These are phyloP conservation scores for Talaromyces sp. DNA, from an alignment of 2,329 filamentous ascomycete genomes.

Conservation along the genomic window DNA sequence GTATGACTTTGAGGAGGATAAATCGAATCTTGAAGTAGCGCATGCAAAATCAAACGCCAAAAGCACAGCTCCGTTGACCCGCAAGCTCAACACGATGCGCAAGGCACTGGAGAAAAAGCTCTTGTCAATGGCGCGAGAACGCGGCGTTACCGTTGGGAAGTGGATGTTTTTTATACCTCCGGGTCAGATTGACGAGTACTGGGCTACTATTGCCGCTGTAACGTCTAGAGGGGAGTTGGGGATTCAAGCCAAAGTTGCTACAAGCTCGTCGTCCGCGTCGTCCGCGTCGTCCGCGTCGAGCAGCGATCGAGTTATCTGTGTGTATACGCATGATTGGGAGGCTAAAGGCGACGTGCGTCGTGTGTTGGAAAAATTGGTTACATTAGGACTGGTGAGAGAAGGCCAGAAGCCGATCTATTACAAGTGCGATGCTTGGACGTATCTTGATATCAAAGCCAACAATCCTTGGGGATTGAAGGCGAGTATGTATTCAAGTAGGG, in stretches of 20 bases:
- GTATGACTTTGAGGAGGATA: constrained; percentile 43
- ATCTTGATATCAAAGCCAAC: constrained; percentile 56
- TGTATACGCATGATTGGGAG: constrained; percentile 73
- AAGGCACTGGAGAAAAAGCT: constrained; percentile 51
- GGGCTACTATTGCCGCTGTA: constrained; percentile 63
- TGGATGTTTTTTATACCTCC: constrained; percentile 30
- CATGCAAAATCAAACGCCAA: constrained; percentile 29
- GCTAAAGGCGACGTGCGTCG: constrained; percentile 65
- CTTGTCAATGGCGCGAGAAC: constrained; percentile 55
- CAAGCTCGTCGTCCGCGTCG: constrained; percentile 24
- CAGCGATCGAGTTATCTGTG: constrained; percentile 14
- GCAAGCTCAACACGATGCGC: constrained; percentile 38
- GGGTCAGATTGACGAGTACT: constrained; percentile 22
- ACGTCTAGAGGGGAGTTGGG: constrained; percentile 68
- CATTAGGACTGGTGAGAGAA: constrained; percentile 54
- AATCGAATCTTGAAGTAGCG: constrained; percentile 48
- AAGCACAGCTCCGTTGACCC: constrained; percentile 26
- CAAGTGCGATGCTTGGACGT: constrained; percentile 69
- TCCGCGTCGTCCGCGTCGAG: not conserved
- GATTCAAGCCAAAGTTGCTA: constrained; percentile 67
- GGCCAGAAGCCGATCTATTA: constrained; percentile 61
- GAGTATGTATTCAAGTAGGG: constrained; percentile 38
- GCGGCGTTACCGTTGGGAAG: constrained; percentile 62
- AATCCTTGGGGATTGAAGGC: constrained; percentile 62
- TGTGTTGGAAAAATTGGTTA: constrained; percentile 59